These are phyloP conservation scores for Polyporus arcularius DNA, from an alignment of 768 basidiomycete genomes.

Conservation along the genomic window DNA sequence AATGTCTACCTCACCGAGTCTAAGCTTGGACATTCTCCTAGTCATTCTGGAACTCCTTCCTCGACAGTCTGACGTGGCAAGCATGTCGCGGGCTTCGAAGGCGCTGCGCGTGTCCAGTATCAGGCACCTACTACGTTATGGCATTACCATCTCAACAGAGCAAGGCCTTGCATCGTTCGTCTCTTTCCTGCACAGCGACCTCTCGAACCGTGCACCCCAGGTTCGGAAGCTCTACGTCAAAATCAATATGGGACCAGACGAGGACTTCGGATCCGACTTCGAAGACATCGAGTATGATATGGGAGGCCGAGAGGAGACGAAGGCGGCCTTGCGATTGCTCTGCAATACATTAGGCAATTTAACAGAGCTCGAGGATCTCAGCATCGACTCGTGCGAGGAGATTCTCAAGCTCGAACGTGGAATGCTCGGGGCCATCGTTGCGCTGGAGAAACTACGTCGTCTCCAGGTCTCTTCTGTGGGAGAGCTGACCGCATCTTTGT, in stretches of 20 bases:
- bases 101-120: not conserved
- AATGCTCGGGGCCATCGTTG: not conserved
- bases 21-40: not conserved
- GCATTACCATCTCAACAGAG: too few species aligned
- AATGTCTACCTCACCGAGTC: too few species aligned
- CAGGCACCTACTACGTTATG: too few species aligned
- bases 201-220: too few species aligned
- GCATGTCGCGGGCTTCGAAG: not conserved
- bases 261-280: too few species aligned
- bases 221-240: too few species aligned
- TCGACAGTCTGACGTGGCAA: not conserved
- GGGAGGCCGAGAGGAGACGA: too few species aligned
- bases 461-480: not conserved
- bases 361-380: not conserved
- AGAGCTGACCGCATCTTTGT: not conserved
- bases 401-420: not conserved
- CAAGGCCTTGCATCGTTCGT: too few species aligned
- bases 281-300: too few species aligned
- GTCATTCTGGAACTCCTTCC: not conserved
- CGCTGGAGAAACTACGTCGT: not conserved
- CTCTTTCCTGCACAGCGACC: too few species aligned
- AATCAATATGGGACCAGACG: too few species aligned
- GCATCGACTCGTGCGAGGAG: constrained; percentile 10
- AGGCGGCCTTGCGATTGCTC: too few species aligned
- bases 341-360: not conserved